A percentile compares a stretch with the other conserved stretches of the same genome.
These are phyloP conservation scores for Eimeria maxima DNA, from an alignment of 169 alveolate species.

Conservation along the genomic window DNA sequence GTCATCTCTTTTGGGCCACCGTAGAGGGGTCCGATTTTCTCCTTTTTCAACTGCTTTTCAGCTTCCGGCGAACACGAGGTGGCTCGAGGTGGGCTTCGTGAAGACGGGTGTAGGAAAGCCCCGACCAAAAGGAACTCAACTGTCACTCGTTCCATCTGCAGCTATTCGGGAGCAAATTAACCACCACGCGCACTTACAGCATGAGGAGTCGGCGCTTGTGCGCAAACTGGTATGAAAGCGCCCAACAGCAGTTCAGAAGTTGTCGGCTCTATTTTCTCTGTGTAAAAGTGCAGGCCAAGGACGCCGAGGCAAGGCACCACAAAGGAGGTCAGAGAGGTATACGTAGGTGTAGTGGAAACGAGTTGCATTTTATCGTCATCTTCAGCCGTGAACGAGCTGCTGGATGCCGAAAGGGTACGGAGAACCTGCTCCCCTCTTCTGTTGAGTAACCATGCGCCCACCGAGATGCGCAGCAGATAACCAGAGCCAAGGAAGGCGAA, in stretches of 20 bases:
- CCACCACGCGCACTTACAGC: conserved; percentile 65
- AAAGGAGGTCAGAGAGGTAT: conserved; percentile 31
- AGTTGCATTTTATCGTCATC: not conserved
- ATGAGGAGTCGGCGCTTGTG: conserved; percentile 63
- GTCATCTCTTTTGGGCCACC: too few species aligned
- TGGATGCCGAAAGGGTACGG: conserved; percentile 45
- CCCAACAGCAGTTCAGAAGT: not conserved
- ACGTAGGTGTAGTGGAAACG: not conserved
- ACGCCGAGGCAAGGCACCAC: conserved; percentile 65
- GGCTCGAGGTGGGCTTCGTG: conserved; percentile 53
- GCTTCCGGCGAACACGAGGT: conserved; percentile 71
- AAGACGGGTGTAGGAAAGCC: not conserved
- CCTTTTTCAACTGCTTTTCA: not conserved
- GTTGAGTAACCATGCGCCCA: not conserved
- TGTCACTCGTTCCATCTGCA: not conserved
- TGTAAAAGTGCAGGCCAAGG: conserved; percentile 39
- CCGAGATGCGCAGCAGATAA: not conserved
- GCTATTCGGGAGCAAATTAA: conserved; percentile 48
- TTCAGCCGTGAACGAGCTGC: conserved; percentile 37
- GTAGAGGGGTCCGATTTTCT: not conserved
- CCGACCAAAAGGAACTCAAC: not conserved
- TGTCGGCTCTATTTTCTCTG: not conserved
- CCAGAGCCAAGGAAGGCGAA: conserved; percentile 63
- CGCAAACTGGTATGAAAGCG: conserved; percentile 46
- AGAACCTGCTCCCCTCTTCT: not conserved